Evolutionary conservation across 768 basidiomycete species (phyloP).

Genomic region (Suillus tomentosus): DNA sequence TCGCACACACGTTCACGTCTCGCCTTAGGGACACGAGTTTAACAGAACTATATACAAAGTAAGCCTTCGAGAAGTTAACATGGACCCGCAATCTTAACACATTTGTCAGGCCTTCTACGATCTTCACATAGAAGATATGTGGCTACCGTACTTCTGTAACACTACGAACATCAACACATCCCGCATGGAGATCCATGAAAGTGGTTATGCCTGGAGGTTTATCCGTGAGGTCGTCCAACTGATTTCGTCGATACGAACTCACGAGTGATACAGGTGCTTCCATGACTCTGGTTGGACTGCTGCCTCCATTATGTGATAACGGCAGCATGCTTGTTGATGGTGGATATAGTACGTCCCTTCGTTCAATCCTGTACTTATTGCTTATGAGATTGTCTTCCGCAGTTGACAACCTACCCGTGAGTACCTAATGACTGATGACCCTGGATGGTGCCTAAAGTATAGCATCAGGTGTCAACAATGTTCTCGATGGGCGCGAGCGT

Average conservation of each 20-base stretch:
- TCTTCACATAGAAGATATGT: slow-evolving; percentile 96
- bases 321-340: slow-evolving; percentile 92
- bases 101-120: slow-evolving; percentile 78
- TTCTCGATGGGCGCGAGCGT: slow-evolving; percentile 86
- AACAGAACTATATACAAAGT: slow-evolving; percentile 95
- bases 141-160: slow-evolving; percentile 98
- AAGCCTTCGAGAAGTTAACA: slow-evolving; percentile 9
- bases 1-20: slow-evolving; percentile 11
- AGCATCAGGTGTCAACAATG: slow-evolving; percentile 82
- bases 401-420: slow-evolving; percentile 90
- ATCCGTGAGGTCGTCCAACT: slow-evolving; percentile 57
- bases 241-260: not conserved
- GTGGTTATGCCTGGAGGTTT: slow-evolving; percentile 98
- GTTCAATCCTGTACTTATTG: slow-evolving; percentile 13
- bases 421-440: slow-evolving; percentile 19
- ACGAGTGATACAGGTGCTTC: slow-evolving; percentile 68
- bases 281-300: slow-evolving; percentile 94
- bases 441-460: slow-evolving; percentile 8
- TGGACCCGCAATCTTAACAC: slow-evolving; percentile 14
- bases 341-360: slow-evolving; percentile 65
- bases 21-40: slow-evolving; percentile 84
- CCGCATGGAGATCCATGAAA: slow-evolving; percentile 95
- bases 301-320: slow-evolving; percentile 94
- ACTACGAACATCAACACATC: slow-evolving; percentile 97
- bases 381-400: slow-evolving; percentile 13